phyloP scores from a whole-genome alignment of 202 grass and related monocot species.

The Hordeum pubiflorum region DNA sequence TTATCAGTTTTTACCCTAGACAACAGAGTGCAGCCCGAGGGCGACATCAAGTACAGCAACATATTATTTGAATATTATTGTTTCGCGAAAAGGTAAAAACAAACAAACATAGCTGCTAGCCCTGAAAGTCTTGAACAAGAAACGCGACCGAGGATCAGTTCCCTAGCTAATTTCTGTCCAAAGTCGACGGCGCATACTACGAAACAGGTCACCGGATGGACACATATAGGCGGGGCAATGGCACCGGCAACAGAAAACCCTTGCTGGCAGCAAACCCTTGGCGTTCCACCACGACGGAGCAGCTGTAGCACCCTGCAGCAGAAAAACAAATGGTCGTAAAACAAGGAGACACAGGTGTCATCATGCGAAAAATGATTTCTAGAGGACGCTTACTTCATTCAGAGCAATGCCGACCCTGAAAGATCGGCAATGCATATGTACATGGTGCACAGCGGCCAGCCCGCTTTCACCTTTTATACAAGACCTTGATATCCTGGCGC shows the following conservation, averaged over 20 bases:
- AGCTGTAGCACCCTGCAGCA: slow-evolving; percentile 29
- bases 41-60: neutral
- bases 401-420: neutral
- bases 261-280: neutral
- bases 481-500: slow-evolving; percentile 56
- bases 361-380: neutral
- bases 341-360: neutral
- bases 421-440: slow-evolving; percentile 20
- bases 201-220: neutral
- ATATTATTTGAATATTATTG: neutral
- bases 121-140: neutral
- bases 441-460: slow-evolving; percentile 3
- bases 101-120: neutral
- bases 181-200: slow-evolving; percentile 23
- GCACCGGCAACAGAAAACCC: neutral
- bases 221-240: neutral
- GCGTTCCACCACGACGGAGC: neutral
- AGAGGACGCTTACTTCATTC: slow-evolving; percentile 16
- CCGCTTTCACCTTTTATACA: slow-evolving; percentile 73
- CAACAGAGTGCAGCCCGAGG: neutral
- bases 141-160: neutral
- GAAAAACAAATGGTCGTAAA: neutral
- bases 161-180: neutral
- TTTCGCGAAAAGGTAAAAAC: neutral
- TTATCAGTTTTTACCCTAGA: neutral